These are phyloP conservation scores for Malus domestica DNA, from an alignment of 306 rosid species.

Conservation along the genomic window ASM211411v1 NC_041790.1:312001-312500, in stretches of 20 bases:
- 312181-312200: too few species aligned
- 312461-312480: slow-evolving; percentile 26
- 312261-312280: slow-evolving; percentile 60
- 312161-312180: too few species aligned
- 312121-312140: slow-evolving; percentile 9
- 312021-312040: neutral
- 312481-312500: neutral
- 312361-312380: slow-evolving; percentile 1
- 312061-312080: slow-evolving; percentile 49
- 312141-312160: neutral
- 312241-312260: slow-evolving; percentile 23
- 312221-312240: neutral
- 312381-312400: slow-evolving; percentile 20
- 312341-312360: neutral
- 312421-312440: slow-evolving; percentile 56
- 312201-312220: too few species aligned
- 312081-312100: slow-evolving; percentile 47
- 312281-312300: slow-evolving; percentile 79
- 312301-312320: slow-evolving; percentile 60
- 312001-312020: neutral
- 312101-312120: slow-evolving; percentile 53
- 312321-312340: slow-evolving; percentile 32
- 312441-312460: slow-evolving; percentile 62
- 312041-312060: slow-evolving; percentile 22
- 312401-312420: slow-evolving; percentile 63